Evolutionary conservation across 2,329 filamentous ascomycete species (phyloP), one percentile per base, ranked within the genome.

Genomic region (Botrytis sinoallii): DNA sequence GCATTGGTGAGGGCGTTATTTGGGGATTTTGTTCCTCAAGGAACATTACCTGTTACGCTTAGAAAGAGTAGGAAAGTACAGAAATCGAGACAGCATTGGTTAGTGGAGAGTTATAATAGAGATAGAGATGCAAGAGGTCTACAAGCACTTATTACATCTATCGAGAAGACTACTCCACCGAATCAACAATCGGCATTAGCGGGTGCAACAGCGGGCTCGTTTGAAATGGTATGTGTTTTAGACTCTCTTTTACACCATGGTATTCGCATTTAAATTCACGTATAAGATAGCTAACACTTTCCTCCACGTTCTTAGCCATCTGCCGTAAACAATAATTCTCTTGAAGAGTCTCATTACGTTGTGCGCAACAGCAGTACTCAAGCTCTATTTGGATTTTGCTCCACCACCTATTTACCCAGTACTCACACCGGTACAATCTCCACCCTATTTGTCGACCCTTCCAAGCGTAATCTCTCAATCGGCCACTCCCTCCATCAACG

Each of bases 361-460:
- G 95, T 98, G 46, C 89, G 95, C 32, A 98, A 98, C 81, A 97
- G 93, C 83, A 97, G 93, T 81, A 98, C 95, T 0, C 92, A 94
- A 76, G 93, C 93, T 0, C 84, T 98, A 0, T 98, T 97, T 80
- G 95, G 95, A 2, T 98, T 98, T 82, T 95, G 93, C 79, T 92
- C 94, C 0, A 97, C 94, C 0, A 98, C 97, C 81, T 94, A 89
- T 81, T 90, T 92, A 79, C 89, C 89, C 59, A 84, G 84, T 1
- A 75, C 74, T 22, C 71, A 63, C 10, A 74, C 86, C 84, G n/a
- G 90, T 86, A 91, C 94, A 29, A 90, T 98, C 69, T 94, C 92
- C 0, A 90, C 93, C 5, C 86, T 98, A n/a, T 92, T 98, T 75
- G 95, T 98, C 55, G 95, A 98, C 77, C 95, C 95, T 0, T 85